phyloP scores from a whole-genome alignment of 768 basidiomycete genomes.

The Kwoniella mangroviensis region DNA sequence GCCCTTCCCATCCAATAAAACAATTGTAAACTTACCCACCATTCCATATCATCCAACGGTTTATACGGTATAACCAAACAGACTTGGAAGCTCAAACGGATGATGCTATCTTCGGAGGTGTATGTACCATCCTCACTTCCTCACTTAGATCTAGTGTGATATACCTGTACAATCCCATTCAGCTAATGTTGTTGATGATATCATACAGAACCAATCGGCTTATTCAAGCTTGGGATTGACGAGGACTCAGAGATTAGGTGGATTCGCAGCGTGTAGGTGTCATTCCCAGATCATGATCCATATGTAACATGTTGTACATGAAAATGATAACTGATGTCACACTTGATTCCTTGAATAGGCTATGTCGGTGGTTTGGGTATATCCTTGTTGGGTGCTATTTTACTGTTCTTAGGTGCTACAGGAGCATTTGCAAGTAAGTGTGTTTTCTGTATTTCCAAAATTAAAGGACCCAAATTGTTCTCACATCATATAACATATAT shows the following conservation, averaged over 20 bases:
- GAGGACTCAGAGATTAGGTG: slow-evolving; percentile 79
- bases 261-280: slow-evolving; percentile 79
- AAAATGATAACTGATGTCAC: neutral
- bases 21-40: neutral
- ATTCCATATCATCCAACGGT: too few relatives aligned
- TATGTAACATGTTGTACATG: neutral
- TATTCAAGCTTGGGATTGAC: slow-evolving; percentile 80
- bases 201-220: slow-evolving; percentile 74
- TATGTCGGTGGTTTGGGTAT: slow-evolving; percentile 74
- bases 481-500: too few relatives aligned
- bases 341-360: slow-evolving; percentile 59
- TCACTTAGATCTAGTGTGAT: neutral
- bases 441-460: neutral
- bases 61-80: slow-evolving; percentile 8
- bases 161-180: neutral
- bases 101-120: slow-evolving; percentile 55
- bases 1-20: neutral
- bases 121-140: slow-evolving; percentile 19
- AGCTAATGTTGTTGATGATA: neutral
- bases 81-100: slow-evolving; percentile 54
- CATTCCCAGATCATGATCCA: neutral
- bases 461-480: neutral
- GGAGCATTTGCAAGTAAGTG: slow-evolving; percentile 74
- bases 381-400: slow-evolving; percentile 75
- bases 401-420: slow-evolving; percentile 74